Base-by-base conservation (phyloP, 2,329 filamentous ascomycete species). In the Fusarium mangiferae region DNA sequence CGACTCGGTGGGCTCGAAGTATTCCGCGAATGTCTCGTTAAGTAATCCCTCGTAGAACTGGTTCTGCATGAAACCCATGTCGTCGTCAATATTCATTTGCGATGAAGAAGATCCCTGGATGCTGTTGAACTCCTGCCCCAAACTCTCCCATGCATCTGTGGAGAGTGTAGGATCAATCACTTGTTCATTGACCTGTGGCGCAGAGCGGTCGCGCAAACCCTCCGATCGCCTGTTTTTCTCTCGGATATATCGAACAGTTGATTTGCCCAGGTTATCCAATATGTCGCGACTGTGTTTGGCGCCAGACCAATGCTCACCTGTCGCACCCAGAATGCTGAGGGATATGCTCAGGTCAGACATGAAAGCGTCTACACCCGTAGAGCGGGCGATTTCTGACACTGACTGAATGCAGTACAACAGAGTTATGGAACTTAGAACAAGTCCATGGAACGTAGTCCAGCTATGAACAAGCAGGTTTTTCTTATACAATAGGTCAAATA, bases 381-480 rank as follows among this genome's bases (percentile, higher is more conserved):
- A 76, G 2, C 77, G 77, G 2, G 84, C 81, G 24, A 87, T 81
- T 6, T 82, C 78, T 0, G 86, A 83, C 0, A 87, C 80, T 10
- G 82, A 83, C 74, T 87, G 86, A 46, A 88, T 82, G 51, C 85
- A 87, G 71, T 88, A 87, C 1, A 89, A 78, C 71, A 88, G 83
- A 0, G 87, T 86, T 15, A 89, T 81, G 0, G 84, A 85, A 13
- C 84, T 82, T 4, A 89, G 78, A 1, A 88, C 84, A 1, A 87
- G 77, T 0, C 85, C 84, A 63, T 89, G 86, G 15, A 88, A 84
- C 0, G 84, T 85, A 1, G 84, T 80, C 82, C 87, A 87, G 33
- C 81, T 86, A 62, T 88, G 86, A 1, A 85, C 78, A 0, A 89
- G 81, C 6, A 82, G 68, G 10, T 87, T 84, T 7, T 81, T 78